Evolutionary conservation across 257 asterid species (phyloP), one percentile per base, ranked within the genome.

Genomic region (Solanum arcanum): DNA sequence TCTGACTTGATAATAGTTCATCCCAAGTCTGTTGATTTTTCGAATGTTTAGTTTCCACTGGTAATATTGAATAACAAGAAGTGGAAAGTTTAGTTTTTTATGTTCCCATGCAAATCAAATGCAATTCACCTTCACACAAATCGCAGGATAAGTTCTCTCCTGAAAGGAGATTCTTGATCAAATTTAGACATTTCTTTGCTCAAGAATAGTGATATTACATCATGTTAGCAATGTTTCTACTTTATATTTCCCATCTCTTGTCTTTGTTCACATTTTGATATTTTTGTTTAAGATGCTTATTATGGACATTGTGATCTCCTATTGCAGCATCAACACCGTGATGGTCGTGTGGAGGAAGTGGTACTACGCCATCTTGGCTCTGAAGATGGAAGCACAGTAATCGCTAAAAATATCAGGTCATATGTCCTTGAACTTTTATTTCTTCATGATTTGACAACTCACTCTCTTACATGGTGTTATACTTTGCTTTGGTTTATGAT

Each of bases 341-440:
- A 95, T 92, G 99, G 98, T 62, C 97, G 91, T 90, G 90, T 93
- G 86, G 99, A 95, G 91, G 98, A 96, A 91, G 97, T 91, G 86
- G 91, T 82, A 84, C 90, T 93, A 83, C 96, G 96, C 87, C 95
- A 93, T 90, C 96, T 94, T 87, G 99, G 92, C 86, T 90, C 92
- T 76, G 98, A 92, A 75, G 98, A 95, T 92, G 98, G 97, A 84
- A 88, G 89, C 84, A 90, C 96, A 39, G 92, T 90, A 86, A 93
- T 94, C 77, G 98, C 96, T 82, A 96, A 95, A 91, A 88, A 91
- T 91, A 91, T 93, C 20, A 94, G 99, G 99, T 96, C 78, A 81
- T 80, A 86, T 59, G 15, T 42, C 77, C 46, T 41, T 25, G 15
- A 83, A 88, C 52, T 31, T 46, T 47, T 42, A 88, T 46, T 86